Evolutionary conservation across 192 early-diverging fungal genomes (phyloP).

Genomic region (Coemansia sp.): DNA sequence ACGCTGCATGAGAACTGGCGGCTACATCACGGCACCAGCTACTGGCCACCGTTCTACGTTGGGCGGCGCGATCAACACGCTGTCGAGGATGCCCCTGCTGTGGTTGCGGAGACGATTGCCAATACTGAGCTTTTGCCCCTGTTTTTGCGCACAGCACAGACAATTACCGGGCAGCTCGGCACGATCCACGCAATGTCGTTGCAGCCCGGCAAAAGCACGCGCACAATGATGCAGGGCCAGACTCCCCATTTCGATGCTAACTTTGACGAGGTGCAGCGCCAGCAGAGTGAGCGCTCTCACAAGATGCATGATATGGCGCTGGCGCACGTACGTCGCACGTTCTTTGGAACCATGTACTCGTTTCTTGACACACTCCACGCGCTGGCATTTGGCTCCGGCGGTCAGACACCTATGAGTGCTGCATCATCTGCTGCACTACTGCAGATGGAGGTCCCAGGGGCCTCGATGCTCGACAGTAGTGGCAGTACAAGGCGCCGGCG

Average conservation of each 20-base stretch:
- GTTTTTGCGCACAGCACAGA: constrained; percentile 49
- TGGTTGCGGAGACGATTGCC: constrained; percentile 39
- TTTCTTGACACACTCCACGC: constrained; percentile 83
- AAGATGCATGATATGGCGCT: constrained; percentile 53
- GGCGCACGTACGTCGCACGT: constrained; percentile 59
- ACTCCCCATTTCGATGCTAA: constrained; percentile 44
- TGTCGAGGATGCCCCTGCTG: constrained; percentile 24
- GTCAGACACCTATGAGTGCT: not conserved
- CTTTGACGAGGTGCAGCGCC: constrained; percentile 47
- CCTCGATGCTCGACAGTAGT: constrained; percentile 1
- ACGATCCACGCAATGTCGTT: constrained; percentile 43
- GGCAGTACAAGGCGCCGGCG: constrained; percentile 32
- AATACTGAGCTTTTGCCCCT: constrained; percentile 52
- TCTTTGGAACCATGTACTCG: constrained; percentile 70
- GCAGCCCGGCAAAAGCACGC: constrained; percentile 46
- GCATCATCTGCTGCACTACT: not conserved
- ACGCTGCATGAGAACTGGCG: constrained; percentile 50
- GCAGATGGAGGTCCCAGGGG: not conserved
- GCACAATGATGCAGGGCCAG: constrained; percentile 37
- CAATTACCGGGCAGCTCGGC: constrained; percentile 34
- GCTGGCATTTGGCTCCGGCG: constrained; percentile 47
- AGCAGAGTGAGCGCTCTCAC: constrained; percentile 56
- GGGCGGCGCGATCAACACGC: constrained; percentile 27
- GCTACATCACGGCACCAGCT: constrained; percentile 45
- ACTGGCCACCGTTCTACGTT: constrained; percentile 51